Evolutionary conservation across 495 filamentous ascomycete species (phyloP).

Genomic region (Stereocaulon alpinum): DNA sequence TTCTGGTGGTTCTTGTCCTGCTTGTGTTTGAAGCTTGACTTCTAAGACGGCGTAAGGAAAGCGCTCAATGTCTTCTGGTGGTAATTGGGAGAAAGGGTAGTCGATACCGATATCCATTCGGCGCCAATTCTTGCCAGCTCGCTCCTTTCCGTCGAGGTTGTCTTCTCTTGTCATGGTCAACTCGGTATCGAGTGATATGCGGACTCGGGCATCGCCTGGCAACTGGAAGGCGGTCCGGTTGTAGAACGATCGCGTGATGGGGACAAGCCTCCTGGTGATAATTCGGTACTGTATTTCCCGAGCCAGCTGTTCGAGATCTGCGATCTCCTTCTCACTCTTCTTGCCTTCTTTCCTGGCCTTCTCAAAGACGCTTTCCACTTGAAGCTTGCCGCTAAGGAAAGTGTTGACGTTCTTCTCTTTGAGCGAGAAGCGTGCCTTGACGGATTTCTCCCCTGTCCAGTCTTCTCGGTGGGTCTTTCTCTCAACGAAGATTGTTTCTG

Average conservation of each 20-base stretch:
- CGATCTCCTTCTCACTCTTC: slow-evolving; percentile 80
- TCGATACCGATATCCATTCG: slow-evolving; percentile 98
- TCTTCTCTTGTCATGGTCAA: slow-evolving; percentile 91
- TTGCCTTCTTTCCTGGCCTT: slow-evolving; percentile 91
- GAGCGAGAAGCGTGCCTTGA: slow-evolving; percentile 87
- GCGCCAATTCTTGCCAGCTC: slow-evolving; percentile 85
- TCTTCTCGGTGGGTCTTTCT: slow-evolving; percentile 97
- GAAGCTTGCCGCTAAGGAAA: slow-evolving; percentile 70
- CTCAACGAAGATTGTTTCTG: slow-evolving; percentile 91
- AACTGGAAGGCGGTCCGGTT: slow-evolving; percentile 97
- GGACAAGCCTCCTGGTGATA: slow-evolving; percentile 69
- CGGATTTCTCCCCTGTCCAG: slow-evolving; percentile 98
- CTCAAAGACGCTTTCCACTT: slow-evolving; percentile 76
- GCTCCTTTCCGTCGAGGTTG: slow-evolving; percentile 69
- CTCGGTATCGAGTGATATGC: slow-evolving; percentile 94
- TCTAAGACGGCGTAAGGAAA: slow-evolving; percentile 97
- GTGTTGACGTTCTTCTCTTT: slow-evolving; percentile 98
- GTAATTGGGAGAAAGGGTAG: slow-evolving; percentile 83
- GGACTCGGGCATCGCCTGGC: slow-evolving; percentile 89
- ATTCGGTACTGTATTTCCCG: slow-evolving; percentile 88
- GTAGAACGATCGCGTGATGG: slow-evolving; percentile 89
- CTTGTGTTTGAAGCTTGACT: slow-evolving; percentile 95
- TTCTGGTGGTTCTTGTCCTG: slow-evolving; percentile 90
- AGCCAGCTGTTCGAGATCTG: slow-evolving; percentile 80
- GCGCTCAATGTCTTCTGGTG: slow-evolving; percentile 69